Conservation (phyloP, 2,329 filamentous ascomycete species). For the Colletotrichum karsti region DNA sequence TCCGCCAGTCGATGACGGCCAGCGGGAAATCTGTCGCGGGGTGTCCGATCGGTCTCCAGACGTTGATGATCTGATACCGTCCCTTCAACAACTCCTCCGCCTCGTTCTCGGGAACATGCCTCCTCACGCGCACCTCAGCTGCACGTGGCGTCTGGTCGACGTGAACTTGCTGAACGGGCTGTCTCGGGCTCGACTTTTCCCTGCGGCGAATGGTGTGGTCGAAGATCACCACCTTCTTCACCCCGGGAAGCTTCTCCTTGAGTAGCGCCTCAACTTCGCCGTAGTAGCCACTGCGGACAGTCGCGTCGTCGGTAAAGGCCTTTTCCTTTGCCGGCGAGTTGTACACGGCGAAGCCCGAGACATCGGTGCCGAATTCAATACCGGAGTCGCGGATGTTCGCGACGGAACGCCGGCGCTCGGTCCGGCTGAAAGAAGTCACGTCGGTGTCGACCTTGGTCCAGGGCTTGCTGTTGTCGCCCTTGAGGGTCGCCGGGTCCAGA, state of each 20-base stretch:
- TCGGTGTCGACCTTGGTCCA: conserved; percentile 73
- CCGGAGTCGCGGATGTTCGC: conserved; percentile 62
- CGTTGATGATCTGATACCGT: conserved; percentile 74
- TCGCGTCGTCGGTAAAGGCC: conserved; percentile 61
- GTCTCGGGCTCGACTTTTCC: conserved; percentile 61
- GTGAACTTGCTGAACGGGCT: conserved; percentile 75
- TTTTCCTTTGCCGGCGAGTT: conserved; percentile 61
- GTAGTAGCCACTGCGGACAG: conserved; percentile 68
- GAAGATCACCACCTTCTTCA: conserved; percentile 73
- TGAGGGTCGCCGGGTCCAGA: conserved; percentile 61
- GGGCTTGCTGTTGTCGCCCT: conserved; percentile 53
- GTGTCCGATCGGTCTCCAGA: conserved; percentile 74
- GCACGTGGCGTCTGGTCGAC: conserved; percentile 76
- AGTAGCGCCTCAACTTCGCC: conserved; percentile 67
- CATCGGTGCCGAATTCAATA: conserved; percentile 62
- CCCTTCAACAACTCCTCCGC: conserved; percentile 64
- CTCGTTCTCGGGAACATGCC: conserved; percentile 64
- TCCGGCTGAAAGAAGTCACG: conserved; percentile 60
- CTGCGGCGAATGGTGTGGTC: conserved; percentile 75
- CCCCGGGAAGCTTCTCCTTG: conserved; percentile 58
- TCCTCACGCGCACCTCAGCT: conserved; percentile 66
- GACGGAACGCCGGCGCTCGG: conserved; percentile 55
- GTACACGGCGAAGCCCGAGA: conserved; percentile 66
- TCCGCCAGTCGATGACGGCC: conserved; percentile 71
- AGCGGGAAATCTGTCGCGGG: conserved; percentile 70